Base-by-base conservation (phyloP, 2,329 filamentous ascomycete species). In the Akanthomyces uredinophilus region DNA sequence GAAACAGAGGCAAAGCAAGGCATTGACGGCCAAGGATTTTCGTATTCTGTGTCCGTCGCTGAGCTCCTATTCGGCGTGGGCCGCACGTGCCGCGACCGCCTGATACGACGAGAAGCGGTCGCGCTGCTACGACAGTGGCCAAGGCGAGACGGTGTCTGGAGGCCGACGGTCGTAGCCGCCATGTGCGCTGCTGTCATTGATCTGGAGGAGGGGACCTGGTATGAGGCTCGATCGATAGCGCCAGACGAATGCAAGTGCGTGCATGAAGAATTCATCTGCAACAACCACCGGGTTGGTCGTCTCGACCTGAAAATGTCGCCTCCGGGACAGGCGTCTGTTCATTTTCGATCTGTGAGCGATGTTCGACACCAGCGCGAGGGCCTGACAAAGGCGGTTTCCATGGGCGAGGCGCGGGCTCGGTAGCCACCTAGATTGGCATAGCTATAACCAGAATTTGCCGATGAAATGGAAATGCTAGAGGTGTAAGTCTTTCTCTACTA, bases 11-110 rank as follows among this genome's bases (percentile, higher is more conserved):
- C 56, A 32, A 43, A 37, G 47, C 56, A 60, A 4, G 56, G 56
- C 22, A 60, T 60, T n/a, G 56, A 60, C 24, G 56, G 56, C 11
- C 56, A 60, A 14, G 47, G 56, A 32, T 60, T 60, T 39, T 60
- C 56, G 13, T 60, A 52, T 35, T 60, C 56, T 7, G 37, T 60
- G 7, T 60, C 56, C 13, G 27, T 60, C 37, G 56, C 56, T 5
- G 56, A 60, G 22, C 47, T 60, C 18, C 47, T 60, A 3, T 60
- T 60, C 18, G 56, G 56, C 18, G 56, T 60, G 11, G 56, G 56
- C 1, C 56, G 56, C 6, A 60, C 56, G 22, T 60, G 56, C 47
- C 56, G 56, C 24, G 29, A 60, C 35, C 46, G 46, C 4, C 18
- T 35, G 35, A 51, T 60, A 24, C 56, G 56, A n/a, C 56, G 56